A percentile compares a stretch with the other conserved stretches of the same genome.
Evolutionary conservation across 2,329 filamentous ascomycete genomes (phyloP).

Genomic region (Ophiocordyceps australis): DNA sequence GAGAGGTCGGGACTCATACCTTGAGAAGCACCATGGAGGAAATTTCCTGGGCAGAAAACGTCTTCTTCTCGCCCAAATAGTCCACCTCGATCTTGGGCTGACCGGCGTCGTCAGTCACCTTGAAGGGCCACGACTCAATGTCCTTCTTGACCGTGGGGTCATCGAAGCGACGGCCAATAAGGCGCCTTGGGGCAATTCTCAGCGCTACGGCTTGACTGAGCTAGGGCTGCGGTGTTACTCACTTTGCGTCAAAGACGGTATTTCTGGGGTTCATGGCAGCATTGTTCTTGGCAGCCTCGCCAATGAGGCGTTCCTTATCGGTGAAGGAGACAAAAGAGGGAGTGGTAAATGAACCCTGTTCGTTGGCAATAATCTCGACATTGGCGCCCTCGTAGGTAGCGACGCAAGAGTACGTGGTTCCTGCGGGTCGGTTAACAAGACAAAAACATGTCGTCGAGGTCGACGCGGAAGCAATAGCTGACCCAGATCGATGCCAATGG

Average conservation of each 20-base stretch:
- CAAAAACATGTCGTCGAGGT: not conserved
- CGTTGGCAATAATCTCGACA: conserved; percentile 99
- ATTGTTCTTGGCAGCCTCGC: conserved; percentile 99
- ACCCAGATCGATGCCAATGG: conserved; percentile 99
- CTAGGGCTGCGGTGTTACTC: too few relatives aligned
- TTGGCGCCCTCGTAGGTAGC: conserved; percentile 98
- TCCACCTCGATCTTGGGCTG: conserved; percentile 88
- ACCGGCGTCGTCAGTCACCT: conserved; percentile 77
- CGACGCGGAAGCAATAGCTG: conserved; percentile 19
- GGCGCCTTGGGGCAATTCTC: conserved; percentile 46
- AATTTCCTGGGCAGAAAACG: conserved; percentile 95
- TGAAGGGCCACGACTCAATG: conserved; percentile 98
- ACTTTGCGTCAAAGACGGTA: conserved; percentile 99
- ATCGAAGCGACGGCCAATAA: conserved; percentile 91
- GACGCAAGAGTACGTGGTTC: conserved; percentile 99
- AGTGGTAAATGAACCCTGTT: conserved; percentile 98
- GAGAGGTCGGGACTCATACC: conserved; percentile 29
- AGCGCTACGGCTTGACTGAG: too few relatives aligned
- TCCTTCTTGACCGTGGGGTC: conserved; percentile 98
- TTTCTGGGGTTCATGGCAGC: conserved; percentile 98
- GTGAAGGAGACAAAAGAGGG: conserved; percentile 99
- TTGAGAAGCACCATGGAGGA: conserved; percentile 97
- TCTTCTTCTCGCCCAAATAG: conserved; percentile 89
- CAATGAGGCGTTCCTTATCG: conserved; percentile 95
- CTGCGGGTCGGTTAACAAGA: conserved; percentile 25